A percentile compares a stretch with the other conserved stretches of the same genome.
These are phyloP conservation scores for Violaceomyces palustris DNA, from an alignment of 1,284 basidiomycete species.

Conservation along the genomic window DNA sequence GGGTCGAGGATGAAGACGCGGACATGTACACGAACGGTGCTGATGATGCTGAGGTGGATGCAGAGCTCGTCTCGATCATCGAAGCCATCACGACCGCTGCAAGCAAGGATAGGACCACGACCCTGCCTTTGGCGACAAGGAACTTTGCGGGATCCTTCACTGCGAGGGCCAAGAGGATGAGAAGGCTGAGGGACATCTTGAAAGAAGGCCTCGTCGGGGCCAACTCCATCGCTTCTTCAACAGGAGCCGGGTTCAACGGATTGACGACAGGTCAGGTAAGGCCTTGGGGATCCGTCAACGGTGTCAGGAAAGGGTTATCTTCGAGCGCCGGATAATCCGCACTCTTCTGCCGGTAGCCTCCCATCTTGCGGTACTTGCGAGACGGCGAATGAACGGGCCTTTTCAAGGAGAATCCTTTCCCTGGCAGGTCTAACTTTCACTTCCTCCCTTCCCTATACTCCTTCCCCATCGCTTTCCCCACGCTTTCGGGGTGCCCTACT, in stretches of 20 bases:
- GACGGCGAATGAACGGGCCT: too few species aligned
- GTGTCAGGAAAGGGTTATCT: too few species aligned
- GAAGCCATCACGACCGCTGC: slow-evolving; percentile 32
- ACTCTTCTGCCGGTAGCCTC: too few species aligned
- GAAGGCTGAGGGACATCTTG: slow-evolving; percentile 35
- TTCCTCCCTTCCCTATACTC: too few species aligned
- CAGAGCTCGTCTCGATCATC: slow-evolving; percentile 26
- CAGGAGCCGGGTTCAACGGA: slow-evolving; percentile 13
- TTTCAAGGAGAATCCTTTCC: too few species aligned
- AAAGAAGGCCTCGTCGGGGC: slow-evolving; percentile 32
- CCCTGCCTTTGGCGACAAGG: slow-evolving; percentile 37
- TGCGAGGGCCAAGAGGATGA: slow-evolving; percentile 32
- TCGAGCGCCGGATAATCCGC: too few species aligned
- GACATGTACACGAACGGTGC: slow-evolving; percentile 41
- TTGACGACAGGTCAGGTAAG: too few species aligned
- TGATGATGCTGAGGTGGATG: slow-evolving; percentile 42
- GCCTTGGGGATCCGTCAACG: too few species aligned
- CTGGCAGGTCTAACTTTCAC: too few species aligned
- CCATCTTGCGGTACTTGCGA: too few species aligned
- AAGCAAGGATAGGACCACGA: slow-evolving; percentile 29
- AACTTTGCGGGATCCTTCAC: slow-evolving; percentile 40
- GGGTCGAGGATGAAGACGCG: slow-evolving; percentile 28
- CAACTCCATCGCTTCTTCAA: background rate
- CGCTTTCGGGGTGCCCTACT: too few species aligned
- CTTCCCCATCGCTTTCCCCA: too few species aligned